Evolutionary conservation across 495 filamentous ascomycete genomes (phyloP).

Genomic region (Parathielavia hyrcaniae): DNA sequence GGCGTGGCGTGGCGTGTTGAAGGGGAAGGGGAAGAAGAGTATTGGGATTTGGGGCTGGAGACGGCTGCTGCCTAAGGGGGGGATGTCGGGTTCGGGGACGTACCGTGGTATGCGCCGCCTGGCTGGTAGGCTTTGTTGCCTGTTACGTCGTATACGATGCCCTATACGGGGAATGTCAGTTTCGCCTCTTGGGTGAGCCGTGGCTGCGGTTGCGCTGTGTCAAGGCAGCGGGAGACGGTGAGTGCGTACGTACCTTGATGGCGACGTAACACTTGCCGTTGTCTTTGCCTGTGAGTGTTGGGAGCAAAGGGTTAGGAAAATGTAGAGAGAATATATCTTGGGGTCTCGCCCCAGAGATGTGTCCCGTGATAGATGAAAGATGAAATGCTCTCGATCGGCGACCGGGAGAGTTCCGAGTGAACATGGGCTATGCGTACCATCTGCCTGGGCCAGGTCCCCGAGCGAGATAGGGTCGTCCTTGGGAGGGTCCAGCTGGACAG

Average conservation of each 20-base stretch:
- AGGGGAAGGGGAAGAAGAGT: neutral
- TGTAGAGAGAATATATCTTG: no score
- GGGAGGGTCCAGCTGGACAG: constrained; percentile 75
- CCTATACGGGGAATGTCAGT: constrained; percentile 39
- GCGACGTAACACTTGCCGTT: constrained; percentile 76
- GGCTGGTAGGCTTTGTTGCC: constrained; percentile 79
- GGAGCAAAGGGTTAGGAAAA: no score
- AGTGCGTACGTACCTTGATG: constrained; percentile 59
- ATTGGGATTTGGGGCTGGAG: neutral
- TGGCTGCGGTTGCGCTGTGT: neutral
- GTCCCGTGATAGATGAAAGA: no score
- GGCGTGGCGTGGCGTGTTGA: no score
- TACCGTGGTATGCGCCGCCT: constrained; percentile 80
- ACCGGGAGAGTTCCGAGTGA: no score
- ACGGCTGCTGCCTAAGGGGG: neutral
- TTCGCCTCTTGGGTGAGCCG: no score
- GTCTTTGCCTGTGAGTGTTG: constrained; percentile 50
- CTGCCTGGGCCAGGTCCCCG: constrained; percentile 69
- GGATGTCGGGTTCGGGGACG: no score
- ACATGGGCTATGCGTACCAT: constrained; percentile 64
- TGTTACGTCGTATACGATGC: constrained; percentile 87
- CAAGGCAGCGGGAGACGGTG: neutral
- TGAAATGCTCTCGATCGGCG: neutral
- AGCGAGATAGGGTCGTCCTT: constrained; percentile 76
- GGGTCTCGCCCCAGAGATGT: neutral